phyloP scores from a whole-genome alignment of 306 rosid genomes.

The Sicyos baderoa region DNA sequence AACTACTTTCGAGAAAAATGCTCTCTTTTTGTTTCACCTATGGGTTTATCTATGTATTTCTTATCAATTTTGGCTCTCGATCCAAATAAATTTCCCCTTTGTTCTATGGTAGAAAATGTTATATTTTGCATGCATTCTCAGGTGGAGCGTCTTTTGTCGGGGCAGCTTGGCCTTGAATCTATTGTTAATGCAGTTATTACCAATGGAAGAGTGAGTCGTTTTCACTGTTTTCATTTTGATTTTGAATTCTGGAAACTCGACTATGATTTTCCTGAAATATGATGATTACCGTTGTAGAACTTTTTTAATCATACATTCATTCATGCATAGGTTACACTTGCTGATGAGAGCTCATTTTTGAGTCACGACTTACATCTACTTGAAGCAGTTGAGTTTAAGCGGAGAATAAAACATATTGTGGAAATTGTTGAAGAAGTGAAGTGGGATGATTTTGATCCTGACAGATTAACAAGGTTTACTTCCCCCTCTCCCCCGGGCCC shows the following conservation, averaged over 20 bases:
- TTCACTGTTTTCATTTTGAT: not conserved
- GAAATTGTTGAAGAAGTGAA: conserved; percentile 76
- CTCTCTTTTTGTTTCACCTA: not conserved
- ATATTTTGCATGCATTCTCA: conserved; percentile 25
- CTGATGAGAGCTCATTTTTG: conserved; percentile 56
- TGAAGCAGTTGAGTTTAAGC: conserved; percentile 75
- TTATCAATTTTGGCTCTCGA: not conserved
- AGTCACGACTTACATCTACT: conserved; percentile 89
- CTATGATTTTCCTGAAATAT: not conserved
- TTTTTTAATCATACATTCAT: conserved; percentile 21
- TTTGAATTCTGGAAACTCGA: not conserved
- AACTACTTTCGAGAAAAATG: not conserved
- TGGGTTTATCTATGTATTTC: not conserved
- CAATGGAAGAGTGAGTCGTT: conserved; percentile 84
- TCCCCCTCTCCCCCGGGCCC: not conserved
- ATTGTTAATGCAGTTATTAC: conserved; percentile 72
- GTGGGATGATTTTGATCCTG: conserved; percentile 81
- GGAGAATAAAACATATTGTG: conserved; percentile 71
- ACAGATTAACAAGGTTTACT: conserved; percentile 67
- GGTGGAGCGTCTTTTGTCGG: conserved; percentile 52
- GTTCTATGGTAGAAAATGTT: conserved; percentile 2
- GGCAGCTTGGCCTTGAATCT: conserved; percentile 57
- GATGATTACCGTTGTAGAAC: conserved; percentile 9
- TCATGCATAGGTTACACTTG: conserved; percentile 42
- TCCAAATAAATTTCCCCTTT: not conserved